phyloP scores from a whole-genome alignment of 305 asterid species.

The Fraxinus xanthoxyloides region DNA sequence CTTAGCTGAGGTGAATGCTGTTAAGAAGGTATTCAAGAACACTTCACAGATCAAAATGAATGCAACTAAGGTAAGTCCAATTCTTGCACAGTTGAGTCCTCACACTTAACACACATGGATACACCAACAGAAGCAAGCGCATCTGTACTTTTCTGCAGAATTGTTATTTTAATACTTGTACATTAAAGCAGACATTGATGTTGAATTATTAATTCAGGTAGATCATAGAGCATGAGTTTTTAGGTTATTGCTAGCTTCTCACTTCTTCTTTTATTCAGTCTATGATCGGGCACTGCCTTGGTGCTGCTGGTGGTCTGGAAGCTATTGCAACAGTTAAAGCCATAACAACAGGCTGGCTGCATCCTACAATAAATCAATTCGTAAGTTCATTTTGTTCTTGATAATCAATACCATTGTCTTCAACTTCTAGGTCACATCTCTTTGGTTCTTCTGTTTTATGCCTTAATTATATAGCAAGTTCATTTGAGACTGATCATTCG shows the following conservation, averaged over 20 bases:
- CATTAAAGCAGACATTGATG: neutral
- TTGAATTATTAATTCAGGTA: neutral
- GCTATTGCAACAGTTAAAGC: conserved; percentile 96
- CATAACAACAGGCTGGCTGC: conserved; percentile 93
- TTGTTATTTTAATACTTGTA: too few relatives aligned
- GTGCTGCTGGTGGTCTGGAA: conserved; percentile 97
- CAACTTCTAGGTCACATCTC: neutral
- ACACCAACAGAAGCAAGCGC: neutral
- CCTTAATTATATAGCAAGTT: neutral
- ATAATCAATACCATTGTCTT: neutral
- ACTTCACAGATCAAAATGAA: neutral
- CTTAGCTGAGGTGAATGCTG: neutral
- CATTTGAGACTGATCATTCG: neutral
- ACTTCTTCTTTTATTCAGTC: conserved; percentile 51
- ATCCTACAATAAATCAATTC: conserved; percentile 88
- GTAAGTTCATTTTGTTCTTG: conserved; percentile 43
- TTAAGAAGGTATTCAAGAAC: neutral
- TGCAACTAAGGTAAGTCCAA: neutral
- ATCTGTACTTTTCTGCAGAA: neutral
- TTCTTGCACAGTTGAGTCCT: neutral
- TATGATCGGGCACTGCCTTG: conserved; percentile 97
- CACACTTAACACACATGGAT: neutral
- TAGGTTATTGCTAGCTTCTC: conserved; percentile 9
- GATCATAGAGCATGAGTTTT: neutral
- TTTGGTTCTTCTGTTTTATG: neutral